Evolutionary conservation across 305 asterid species (phyloP).

Genomic region (Fraxinus sp.): DNA sequence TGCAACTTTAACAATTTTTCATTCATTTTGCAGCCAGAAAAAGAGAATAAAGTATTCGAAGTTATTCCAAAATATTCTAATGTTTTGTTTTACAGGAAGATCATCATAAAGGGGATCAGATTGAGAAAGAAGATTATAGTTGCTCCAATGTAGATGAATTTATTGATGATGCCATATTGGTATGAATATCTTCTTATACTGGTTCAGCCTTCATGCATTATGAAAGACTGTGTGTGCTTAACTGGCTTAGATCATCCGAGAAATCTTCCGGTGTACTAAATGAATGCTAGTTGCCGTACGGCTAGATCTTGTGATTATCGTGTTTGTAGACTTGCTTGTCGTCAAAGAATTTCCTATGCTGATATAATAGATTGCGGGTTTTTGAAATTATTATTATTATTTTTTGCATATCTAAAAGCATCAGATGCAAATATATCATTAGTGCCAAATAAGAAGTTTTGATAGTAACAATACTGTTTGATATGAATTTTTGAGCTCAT

Average conservation of each 20-base stretch:
- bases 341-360: neutral
- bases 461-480: neutral
- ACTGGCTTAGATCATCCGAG: neutral
- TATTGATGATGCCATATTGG: slow-evolving; percentile 53
- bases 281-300: neutral
- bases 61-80: neutral
- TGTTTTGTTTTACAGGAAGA: slow-evolving; percentile 37
- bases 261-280: neutral
- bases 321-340: neutral
- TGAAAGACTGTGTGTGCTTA: neutral
- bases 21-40: neutral
- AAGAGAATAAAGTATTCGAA: neutral
- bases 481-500: neutral
- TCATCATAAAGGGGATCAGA: slow-evolving; percentile 24
- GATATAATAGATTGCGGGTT: neutral
- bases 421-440: neutral
- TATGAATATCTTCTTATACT: slow-evolving; percentile 25
- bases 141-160: slow-evolving; percentile 41
- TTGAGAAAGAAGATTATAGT: slow-evolving; percentile 40
- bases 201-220: neutral
- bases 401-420: neutral
- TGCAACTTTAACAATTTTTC: neutral
- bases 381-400: neutral
- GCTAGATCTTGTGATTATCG: neutral
- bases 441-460: neutral